Evolutionary conservation across 1,284 basidiomycete genomes (phyloP).

Genomic region (Apiotrichum gracile): DNA sequence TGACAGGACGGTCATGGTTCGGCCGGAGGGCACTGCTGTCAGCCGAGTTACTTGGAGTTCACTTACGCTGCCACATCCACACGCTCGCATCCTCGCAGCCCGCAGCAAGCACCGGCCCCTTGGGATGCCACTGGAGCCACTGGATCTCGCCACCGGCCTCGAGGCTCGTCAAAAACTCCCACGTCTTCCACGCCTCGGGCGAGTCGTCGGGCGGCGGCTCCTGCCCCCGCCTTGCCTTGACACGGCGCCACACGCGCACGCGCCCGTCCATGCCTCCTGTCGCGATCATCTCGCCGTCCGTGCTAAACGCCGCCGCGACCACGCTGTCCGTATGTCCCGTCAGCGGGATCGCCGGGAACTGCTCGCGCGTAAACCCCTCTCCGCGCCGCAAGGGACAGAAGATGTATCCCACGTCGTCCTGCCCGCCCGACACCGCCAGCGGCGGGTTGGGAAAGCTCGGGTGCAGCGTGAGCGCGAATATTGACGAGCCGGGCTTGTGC

Average conservation of each 20-base stretch:
- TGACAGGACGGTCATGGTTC: conserved; percentile 91
- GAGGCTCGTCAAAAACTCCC: conserved; percentile 90
- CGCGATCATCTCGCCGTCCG: conserved; percentile 83
- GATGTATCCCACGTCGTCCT: conserved; percentile 90
- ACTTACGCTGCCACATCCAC: conserved; percentile 90
- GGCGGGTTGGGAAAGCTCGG: conserved; percentile 64
- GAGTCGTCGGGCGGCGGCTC: conserved; percentile 1
- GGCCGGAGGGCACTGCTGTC: conserved; percentile 90
- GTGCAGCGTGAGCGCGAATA: conserved; percentile 81
- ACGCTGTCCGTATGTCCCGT: conserved; percentile 92
- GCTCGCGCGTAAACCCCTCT: conserved; percentile 51
- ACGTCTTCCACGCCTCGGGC: conserved; percentile 56
- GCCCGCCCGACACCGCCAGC: conserved; percentile 84
- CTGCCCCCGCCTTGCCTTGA: conserved; percentile 33
- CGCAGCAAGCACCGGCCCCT: conserved; percentile 78
- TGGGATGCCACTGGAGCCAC: conserved; percentile 97
- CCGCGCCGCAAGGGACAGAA: conserved; percentile 52
- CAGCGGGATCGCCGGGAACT: conserved; percentile 72
- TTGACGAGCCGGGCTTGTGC: conserved; percentile 53
- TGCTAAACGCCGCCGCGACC: conserved; percentile 69
- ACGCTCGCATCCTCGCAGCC: conserved; percentile 90
- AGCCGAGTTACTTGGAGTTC: background rate
- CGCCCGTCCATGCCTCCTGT: conserved; percentile 97
- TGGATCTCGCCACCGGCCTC: conserved; percentile 92
- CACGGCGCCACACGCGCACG: conserved; percentile 82